Conservation (phyloP, 805 yeast genomes). For the Metschnikowia baotianmanensis region DNA sequence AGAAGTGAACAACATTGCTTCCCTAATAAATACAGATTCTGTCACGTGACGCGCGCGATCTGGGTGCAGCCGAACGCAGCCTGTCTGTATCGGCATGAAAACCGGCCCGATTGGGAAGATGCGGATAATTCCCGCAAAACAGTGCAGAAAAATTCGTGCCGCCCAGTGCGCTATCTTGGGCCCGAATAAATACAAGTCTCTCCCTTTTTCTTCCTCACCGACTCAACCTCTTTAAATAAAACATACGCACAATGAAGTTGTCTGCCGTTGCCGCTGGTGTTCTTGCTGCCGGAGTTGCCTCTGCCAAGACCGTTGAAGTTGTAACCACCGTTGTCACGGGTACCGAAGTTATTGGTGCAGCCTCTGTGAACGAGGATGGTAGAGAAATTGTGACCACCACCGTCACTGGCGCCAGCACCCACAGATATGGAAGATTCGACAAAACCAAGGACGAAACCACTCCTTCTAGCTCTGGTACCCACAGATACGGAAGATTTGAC, state of each 20-base stretch:
- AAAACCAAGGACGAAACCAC: slow-evolving; percentile 19
- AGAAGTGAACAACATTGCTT: too few species aligned
- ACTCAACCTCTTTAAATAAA: neutral
- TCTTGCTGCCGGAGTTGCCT: slow-evolving; percentile 16
- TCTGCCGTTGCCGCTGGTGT: slow-evolving; percentile 19
- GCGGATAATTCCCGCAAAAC: slow-evolving; percentile 19
- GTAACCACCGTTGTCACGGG: slow-evolving; percentile 18
- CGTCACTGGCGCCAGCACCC: slow-evolving; percentile 21
- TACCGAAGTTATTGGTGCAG: slow-evolving; percentile 15
- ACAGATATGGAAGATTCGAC: slow-evolving; percentile 24
- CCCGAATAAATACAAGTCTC: neutral
- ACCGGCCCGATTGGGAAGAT: slow-evolving; percentile 18
- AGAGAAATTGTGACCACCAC: slow-evolving; percentile 19
- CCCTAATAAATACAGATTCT: too few species aligned
- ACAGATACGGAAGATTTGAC: slow-evolving; percentile 21
- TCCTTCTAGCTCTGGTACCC: slow-evolving; percentile 18
- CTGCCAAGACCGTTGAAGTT: too few species aligned
- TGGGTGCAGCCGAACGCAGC: neutral
- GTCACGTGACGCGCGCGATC: slow-evolving; percentile 7
- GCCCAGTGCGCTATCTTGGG: neutral
- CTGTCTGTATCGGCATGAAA: slow-evolving; percentile 17
- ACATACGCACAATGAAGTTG: slow-evolving; percentile 15
- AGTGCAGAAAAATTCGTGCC: slow-evolving; percentile 10
- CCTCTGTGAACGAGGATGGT: slow-evolving; percentile 17
- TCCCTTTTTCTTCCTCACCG: neutral